phyloP scores from a whole-genome alignment of 768 basidiomycete species.

The Dictyophora rubrovolvata region DNA sequence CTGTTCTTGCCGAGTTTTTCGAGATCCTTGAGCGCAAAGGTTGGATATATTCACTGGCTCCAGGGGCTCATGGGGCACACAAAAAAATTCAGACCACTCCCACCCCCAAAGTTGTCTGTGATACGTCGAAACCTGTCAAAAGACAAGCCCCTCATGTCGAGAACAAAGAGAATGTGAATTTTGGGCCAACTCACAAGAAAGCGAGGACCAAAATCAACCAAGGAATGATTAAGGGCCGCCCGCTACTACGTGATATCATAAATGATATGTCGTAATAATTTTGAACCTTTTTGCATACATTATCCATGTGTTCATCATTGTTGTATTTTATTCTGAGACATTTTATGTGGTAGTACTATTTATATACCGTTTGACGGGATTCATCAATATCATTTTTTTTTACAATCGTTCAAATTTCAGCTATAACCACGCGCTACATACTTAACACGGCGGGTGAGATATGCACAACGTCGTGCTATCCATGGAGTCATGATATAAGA shows the following conservation, averaged over 20 bases:
- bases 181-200: not conserved
- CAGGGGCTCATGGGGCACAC: constrained; percentile 46
- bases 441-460: too few species aligned
- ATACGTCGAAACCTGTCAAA: not conserved
- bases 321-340: not conserved
- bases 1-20: constrained; percentile 68
- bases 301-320: not conserved
- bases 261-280: constrained; percentile 10
- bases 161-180: constrained; percentile 3
- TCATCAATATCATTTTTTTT: too few species aligned
- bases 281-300: not conserved
- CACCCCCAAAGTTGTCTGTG: not conserved
- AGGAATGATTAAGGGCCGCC: constrained; percentile 10
- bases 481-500: too few species aligned
- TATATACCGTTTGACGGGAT: too few species aligned
- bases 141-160: not conserved
- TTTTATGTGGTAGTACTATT: too few species aligned
- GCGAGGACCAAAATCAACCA: not conserved
- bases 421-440: too few species aligned
- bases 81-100: not conserved
- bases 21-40: constrained; percentile 54
- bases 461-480: too few species aligned
- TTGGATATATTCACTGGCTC: constrained; percentile 61
- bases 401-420: too few species aligned
- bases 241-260: constrained; percentile 13